phyloP scores from a whole-genome alignment of 257 asterid genomes.

The Lithospermum erythrorhizon region DNA sequence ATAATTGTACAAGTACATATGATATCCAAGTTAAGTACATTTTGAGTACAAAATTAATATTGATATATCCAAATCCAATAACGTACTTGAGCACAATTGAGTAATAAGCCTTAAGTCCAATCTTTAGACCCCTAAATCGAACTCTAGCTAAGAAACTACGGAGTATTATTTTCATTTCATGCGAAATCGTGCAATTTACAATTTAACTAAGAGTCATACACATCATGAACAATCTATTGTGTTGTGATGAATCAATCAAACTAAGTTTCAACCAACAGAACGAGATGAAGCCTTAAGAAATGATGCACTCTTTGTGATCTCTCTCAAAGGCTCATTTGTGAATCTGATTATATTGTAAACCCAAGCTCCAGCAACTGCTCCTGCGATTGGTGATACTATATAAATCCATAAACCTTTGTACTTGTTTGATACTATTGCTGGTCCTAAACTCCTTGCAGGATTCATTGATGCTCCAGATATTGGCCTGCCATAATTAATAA shows the following conservation, averaged over 20 bases:
- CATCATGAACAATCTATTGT: neutral
- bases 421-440: slow-evolving; percentile 53
- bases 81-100: too few species aligned
- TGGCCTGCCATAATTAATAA: slow-evolving; percentile 28
- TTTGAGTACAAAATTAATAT: too few species aligned
- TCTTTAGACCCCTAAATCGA: too few species aligned
- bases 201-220: too few species aligned
- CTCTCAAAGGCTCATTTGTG: slow-evolving; percentile 65
- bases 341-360: slow-evolving; percentile 63
- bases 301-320: slow-evolving; percentile 54
- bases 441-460: slow-evolving; percentile 88
- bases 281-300: slow-evolving; percentile 34
- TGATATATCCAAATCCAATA: too few species aligned
- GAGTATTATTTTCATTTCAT: too few species aligned
- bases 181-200: too few species aligned
- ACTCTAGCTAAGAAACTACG: too few species aligned
- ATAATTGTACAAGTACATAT: too few species aligned
- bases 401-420: slow-evolving; percentile 68
- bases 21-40: too few species aligned
- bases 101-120: too few species aligned
- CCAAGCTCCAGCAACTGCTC: slow-evolving; percentile 80
- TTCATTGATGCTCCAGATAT: slow-evolving; percentile 92
- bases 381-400: slow-evolving; percentile 57
- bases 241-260: neutral
- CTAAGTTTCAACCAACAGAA: neutral